phyloP scores from a whole-genome alignment of 148 eudicot genomes.

The Rhododendron ferrugineum region DNA sequence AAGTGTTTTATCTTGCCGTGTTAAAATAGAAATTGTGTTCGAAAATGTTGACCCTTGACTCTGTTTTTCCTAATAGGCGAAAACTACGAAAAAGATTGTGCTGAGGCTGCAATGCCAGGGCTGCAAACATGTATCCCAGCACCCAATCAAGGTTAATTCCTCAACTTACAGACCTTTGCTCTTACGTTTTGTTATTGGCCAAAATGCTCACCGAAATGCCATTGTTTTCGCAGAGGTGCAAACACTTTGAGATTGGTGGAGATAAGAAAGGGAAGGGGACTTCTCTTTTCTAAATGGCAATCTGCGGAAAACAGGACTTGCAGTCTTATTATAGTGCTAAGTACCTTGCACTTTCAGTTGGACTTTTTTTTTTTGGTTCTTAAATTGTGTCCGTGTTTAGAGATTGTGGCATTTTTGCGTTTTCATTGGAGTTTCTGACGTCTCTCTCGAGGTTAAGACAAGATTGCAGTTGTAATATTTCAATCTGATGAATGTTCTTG shows the following conservation, averaged over 20 bases:
- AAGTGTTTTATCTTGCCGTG: neutral
- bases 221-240: constrained; percentile 1
- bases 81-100: constrained; percentile 79
- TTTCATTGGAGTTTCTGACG: neutral
- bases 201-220: neutral
- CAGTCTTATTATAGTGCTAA: neutral
- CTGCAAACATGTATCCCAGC: constrained; percentile 82
- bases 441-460: neutral
- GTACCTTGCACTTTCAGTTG: constrained; percentile 1
- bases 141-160: constrained; percentile 60
- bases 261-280: constrained; percentile 2
- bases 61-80: constrained; percentile 37
- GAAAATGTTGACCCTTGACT: neutral
- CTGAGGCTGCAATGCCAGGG: constrained; percentile 82
- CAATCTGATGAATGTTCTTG: neutral
- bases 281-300: neutral
- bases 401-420: neutral
- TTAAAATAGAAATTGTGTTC: neutral
- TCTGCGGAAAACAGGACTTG: neutral
- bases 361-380: neutral
- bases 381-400: neutral
- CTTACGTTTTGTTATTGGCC: neutral
- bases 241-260: constrained; percentile 2
- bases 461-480: neutral
- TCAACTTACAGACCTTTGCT: neutral